phyloP scores from a whole-genome alignment of 192 early-diverging fungal genomes.

The Chytriomyces confervae region DNA sequence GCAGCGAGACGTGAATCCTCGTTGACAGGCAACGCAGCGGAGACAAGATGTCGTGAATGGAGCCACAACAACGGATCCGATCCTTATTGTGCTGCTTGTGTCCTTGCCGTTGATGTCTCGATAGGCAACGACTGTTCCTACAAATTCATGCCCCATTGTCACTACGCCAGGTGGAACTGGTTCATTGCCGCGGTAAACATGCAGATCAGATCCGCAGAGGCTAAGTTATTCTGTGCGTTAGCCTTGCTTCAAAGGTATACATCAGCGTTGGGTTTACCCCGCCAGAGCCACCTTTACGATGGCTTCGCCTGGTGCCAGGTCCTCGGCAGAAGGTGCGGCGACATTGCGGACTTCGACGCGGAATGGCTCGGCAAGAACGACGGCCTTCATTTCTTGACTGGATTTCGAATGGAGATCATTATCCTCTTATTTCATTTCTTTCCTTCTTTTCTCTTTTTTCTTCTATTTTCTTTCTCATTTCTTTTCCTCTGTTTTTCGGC shows the following conservation, averaged over 20 bases:
- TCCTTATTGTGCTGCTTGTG: background rate
- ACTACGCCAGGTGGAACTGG: conserved; percentile 8
- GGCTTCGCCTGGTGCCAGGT: conserved; percentile 13
- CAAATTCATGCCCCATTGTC: conserved; percentile 16
- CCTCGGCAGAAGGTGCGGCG: background rate
- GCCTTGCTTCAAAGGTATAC: too few relatives aligned
- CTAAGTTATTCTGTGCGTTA: background rate
- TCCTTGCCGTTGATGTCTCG: background rate
- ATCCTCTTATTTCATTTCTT: too few relatives aligned
- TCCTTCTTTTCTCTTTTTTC: too few relatives aligned
- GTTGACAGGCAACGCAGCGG: background rate
- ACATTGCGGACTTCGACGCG: conserved; percentile 3
- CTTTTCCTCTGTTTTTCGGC: too few relatives aligned
- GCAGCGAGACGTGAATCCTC: conserved; percentile 21
- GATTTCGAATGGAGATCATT: background rate
- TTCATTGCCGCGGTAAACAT: conserved; percentile 18
- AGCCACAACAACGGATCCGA: conserved; percentile 1
- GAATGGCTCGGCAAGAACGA: conserved; percentile 11
- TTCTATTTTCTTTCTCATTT: too few relatives aligned
- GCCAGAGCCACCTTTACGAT: conserved; percentile 21
- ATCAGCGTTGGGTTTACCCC: background rate
- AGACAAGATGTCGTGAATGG: conserved; percentile 21
- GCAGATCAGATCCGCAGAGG: conserved; percentile 31
- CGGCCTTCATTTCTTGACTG: conserved; percentile 23
- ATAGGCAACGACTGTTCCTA: conserved; percentile 1